A percentile compares a stretch with the other conserved stretches of the same genome.
Evolutionary conservation across 352 stramenopile species (phyloP).

Genomic region (Thraustochytrium sp.): DNA sequence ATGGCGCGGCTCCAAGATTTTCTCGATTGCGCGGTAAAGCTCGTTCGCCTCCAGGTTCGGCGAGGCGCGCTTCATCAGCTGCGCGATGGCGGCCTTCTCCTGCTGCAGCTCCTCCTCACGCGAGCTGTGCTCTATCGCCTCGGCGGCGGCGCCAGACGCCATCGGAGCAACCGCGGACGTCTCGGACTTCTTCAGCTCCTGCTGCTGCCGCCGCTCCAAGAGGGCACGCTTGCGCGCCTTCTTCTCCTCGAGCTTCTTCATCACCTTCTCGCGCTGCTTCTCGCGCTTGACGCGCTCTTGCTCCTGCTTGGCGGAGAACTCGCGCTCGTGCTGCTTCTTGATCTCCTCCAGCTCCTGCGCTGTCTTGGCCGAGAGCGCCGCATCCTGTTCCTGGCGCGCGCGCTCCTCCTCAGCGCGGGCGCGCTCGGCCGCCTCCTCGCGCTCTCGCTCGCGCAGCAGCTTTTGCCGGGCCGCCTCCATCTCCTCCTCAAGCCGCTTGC

Average conservation of each 20-base stretch:
- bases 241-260: conserved; percentile 46
- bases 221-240: conserved; percentile 6
- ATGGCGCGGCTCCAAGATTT: conserved; percentile 41
- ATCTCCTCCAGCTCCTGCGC: conserved; percentile 25
- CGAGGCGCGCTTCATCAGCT: neutral
- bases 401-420: neutral
- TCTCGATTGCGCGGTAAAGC: conserved; percentile 31
- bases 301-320: conserved; percentile 55
- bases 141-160: neutral
- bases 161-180: neutral
- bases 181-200: neutral
- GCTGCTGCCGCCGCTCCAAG: conserved; percentile 33
- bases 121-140: neutral
- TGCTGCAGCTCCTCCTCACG: conserved; percentile 24
- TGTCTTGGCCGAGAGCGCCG: conserved; percentile 20
- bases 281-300: conserved; percentile 57
- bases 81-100: neutral
- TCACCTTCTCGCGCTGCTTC: conserved; percentile 48
- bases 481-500: conserved; percentile 15
- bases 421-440: neutral
- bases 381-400: neutral
- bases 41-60: neutral
- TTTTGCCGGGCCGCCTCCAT: conserved; percentile 33
- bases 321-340: conserved; percentile 49
- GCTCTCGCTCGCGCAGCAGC: neutral